A percentile compares a stretch with the other conserved stretches of the same genome.
These are phyloP conservation scores for Cyclocybe aegerita DNA, from an alignment of 768 basidiomycete species.

Conservation along the genomic window DNA sequence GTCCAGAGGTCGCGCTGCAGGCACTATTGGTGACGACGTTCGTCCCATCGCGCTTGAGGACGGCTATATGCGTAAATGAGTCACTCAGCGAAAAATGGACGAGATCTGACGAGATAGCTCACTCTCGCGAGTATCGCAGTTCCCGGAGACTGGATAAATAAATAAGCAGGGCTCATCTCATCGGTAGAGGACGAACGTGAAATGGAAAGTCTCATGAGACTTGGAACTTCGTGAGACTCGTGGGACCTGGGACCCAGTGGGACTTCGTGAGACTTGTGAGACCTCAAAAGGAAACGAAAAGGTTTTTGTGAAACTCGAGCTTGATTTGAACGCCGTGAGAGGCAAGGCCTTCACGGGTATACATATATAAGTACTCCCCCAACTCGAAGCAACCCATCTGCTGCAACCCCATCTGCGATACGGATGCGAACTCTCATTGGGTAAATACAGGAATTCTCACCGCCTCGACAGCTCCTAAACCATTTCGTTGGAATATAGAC, in stretches of 20 bases:
- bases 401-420: too few species aligned
- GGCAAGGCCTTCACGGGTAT: too few species aligned
- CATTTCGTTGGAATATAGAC: too few species aligned
- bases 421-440: too few species aligned
- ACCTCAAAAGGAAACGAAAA: not conserved
- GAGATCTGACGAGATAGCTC: slow-evolving; percentile 7
- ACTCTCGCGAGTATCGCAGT: slow-evolving; percentile 52
- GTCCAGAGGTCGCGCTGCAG: slow-evolving; percentile 42
- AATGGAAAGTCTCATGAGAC: slow-evolving; percentile 6
- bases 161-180: too few species aligned
- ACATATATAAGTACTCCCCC: too few species aligned
- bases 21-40: slow-evolving; percentile 37
- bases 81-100: not conserved
- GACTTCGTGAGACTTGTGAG: not conserved
- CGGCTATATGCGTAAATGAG: slow-evolving; percentile 24
- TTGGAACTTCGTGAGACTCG: slow-evolving; percentile 2
- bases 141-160: slow-evolving; percentile 38
- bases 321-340: too few species aligned
- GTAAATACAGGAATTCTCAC: too few species aligned
- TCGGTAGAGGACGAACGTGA: slow-evolving; percentile 6
- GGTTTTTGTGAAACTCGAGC: too few species aligned
- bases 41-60: slow-evolving; percentile 42
- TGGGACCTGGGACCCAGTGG: not conserved
- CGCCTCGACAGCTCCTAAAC: too few species aligned
- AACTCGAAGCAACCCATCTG: too few species aligned